Evolutionary conservation across 2,329 filamentous ascomycete genomes (phyloP).

Genomic region (Calonectria henricotiae): DNA sequence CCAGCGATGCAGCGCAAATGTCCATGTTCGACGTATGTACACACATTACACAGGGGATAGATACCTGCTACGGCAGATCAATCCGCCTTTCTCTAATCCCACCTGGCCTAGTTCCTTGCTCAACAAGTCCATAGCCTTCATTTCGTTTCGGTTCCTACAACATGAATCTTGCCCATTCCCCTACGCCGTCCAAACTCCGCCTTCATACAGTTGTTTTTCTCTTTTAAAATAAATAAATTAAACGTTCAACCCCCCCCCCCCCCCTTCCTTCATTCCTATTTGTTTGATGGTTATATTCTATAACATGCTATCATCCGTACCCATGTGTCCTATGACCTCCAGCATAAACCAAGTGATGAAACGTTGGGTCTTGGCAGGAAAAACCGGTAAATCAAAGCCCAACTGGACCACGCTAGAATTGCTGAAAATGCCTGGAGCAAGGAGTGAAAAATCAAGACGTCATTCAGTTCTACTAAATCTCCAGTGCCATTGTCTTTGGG

Average conservation of each 20-base stretch:
- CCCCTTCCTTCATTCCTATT: background rate
- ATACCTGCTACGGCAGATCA: background rate
- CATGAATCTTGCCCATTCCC: conserved; percentile 14
- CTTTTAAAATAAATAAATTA: background rate
- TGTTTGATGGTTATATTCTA: conserved; percentile 18
- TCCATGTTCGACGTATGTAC: conserved; percentile 5
- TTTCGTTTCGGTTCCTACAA: background rate
- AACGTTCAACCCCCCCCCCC: background rate
- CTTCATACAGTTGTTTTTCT: conserved; percentile 5
- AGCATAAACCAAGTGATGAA: conserved; percentile 4
- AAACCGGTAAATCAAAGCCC: background rate
- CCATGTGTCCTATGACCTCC: background rate
- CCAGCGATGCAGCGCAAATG: background rate
- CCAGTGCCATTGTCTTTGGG: conserved; percentile 23
- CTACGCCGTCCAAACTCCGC: conserved; percentile 23
- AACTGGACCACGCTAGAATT: background rate
- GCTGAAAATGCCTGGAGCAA: background rate
- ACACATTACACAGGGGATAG: conserved; percentile 20
- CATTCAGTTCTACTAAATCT: conserved; percentile 12
- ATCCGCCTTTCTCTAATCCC: conserved; percentile 7
- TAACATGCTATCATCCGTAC: conserved; percentile 5
- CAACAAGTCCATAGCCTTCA: background rate
- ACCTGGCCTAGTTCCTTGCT: background rate
- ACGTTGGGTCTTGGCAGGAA: background rate
- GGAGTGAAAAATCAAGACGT: conserved; percentile 17